Evolutionary conservation across 345 rosid genomes (phyloP).

Genomic region (Lepidium sativum): DNA sequence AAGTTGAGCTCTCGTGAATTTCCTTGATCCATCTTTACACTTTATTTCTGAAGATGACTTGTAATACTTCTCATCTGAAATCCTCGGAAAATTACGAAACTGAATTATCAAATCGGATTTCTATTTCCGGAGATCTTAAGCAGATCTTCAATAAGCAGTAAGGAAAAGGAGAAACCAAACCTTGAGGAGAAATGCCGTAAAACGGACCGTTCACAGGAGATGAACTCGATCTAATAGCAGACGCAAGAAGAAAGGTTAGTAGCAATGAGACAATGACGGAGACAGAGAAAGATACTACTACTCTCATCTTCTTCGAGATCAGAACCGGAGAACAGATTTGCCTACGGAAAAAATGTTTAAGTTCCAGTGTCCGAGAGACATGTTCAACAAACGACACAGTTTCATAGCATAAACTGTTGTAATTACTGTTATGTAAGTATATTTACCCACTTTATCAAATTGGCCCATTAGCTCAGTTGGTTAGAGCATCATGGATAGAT

Average conservation of each 20-base stretch:
- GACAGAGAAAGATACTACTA: slow-evolving; percentile 12
- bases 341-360: neutral
- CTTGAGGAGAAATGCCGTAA: slow-evolving; percentile 84
- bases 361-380: slow-evolving; percentile 5
- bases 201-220: slow-evolving; percentile 41
- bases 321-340: slow-evolving; percentile 20
- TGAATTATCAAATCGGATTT: neutral
- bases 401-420: neutral
- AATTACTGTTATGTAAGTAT: too few relatives aligned
- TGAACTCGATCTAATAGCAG: slow-evolving; percentile 40
- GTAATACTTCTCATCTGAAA: slow-evolving; percentile 69
- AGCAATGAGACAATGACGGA: neutral
- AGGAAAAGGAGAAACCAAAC: slow-evolving; percentile 31
- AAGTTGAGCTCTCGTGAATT: slow-evolving; percentile 64
- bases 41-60: slow-evolving; percentile 55
- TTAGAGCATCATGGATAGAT: slow-evolving; percentile 89
- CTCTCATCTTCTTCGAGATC: slow-evolving; percentile 42
- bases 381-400: slow-evolving; percentile 10
- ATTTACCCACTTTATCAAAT: too few relatives aligned
- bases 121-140: neutral
- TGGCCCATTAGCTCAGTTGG: slow-evolving; percentile 41
- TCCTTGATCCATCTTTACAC: slow-evolving; percentile 80
- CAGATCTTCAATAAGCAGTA: slow-evolving; percentile 7
- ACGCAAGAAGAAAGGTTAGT: slow-evolving; percentile 6
- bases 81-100: neutral